These are phyloP conservation scores for Colletotrichum zoysiae DNA, from an alignment of 2,329 filamentous ascomycete species.

Conservation along the genomic window DNA sequence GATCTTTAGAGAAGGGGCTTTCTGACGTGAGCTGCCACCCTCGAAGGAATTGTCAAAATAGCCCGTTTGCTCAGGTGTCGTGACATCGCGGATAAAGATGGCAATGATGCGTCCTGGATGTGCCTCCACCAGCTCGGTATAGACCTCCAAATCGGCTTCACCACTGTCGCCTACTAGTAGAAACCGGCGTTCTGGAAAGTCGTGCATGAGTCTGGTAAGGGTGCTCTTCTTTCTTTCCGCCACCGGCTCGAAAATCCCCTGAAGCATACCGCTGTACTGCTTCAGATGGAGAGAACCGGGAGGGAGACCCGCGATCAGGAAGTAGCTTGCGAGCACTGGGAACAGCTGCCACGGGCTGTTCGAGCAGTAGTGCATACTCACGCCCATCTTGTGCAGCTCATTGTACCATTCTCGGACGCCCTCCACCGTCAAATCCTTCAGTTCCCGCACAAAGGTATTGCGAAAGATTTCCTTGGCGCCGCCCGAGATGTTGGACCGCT, in stretches of 20 bases:
- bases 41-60: constrained; percentile 80
- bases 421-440: constrained; percentile 83
- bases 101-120: constrained; percentile 87
- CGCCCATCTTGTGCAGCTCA: constrained; percentile 80
- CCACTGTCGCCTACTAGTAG: constrained; percentile 95
- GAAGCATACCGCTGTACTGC: constrained; percentile 95
- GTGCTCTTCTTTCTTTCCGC: constrained; percentile 94
- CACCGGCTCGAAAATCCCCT: constrained; percentile 97
- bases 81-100: constrained; percentile 96
- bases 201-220: constrained; percentile 84
- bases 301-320: constrained; percentile 83
- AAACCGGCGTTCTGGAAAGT: constrained; percentile 92
- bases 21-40: constrained; percentile 44
- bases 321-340: constrained; percentile 87
- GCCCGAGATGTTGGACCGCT: constrained; percentile 89
- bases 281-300: constrained; percentile 94
- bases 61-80: constrained; percentile 77
- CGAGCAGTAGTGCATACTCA: constrained; percentile 96
- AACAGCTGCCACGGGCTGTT: constrained; percentile 99
- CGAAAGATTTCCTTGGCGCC: constrained; percentile 95
- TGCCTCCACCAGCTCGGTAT: constrained; percentile 89
- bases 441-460: constrained; percentile 92
- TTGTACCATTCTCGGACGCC: constrained; percentile 94
- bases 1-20: constrained; percentile 44
- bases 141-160: constrained; percentile 96